These are phyloP conservation scores for Ganoderma lingzhi DNA, from an alignment of 1,284 basidiomycete genomes.

Conservation along the genomic window DNA sequence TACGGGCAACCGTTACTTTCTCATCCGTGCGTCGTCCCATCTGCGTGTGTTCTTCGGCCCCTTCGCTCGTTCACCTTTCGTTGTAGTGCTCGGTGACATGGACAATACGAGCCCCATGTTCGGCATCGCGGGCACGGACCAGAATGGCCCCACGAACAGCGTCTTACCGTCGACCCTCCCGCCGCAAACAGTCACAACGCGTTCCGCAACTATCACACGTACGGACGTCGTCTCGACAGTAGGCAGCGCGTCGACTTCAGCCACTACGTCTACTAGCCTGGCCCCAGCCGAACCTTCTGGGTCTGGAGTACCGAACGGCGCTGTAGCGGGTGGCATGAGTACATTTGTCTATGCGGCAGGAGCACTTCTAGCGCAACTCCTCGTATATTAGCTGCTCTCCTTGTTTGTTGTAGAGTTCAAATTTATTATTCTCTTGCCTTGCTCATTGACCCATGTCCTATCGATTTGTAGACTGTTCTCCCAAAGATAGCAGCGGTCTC, in stretches of 20 bases:
- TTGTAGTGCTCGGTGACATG: slow-evolving; percentile 15
- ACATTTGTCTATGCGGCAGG: neutral
- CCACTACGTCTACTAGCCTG: neutral
- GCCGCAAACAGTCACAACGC: slow-evolving; percentile 9
- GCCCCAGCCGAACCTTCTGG: neutral
- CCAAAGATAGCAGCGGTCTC: too few relatives aligned
- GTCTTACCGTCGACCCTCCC: neutral
- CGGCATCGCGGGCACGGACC: slow-evolving; percentile 1
- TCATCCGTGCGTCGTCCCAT: slow-evolving; percentile 1
- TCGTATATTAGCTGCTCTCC: neutral
- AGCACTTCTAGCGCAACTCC: neutral
- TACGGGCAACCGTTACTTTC: slow-evolving; percentile 11
- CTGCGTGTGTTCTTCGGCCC: neutral
- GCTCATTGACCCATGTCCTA: neutral
- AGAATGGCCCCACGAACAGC: neutral
- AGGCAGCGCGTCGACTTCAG: neutral
- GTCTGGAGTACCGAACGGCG: neutral
- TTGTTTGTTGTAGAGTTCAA: neutral
- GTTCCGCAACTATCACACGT: slow-evolving; percentile 7
- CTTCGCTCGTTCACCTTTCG: neutral
- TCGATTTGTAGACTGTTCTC: too few relatives aligned
- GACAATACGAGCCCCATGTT: slow-evolving; percentile 15
- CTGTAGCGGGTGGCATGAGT: neutral
- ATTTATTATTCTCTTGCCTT: neutral
- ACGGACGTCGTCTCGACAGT: slow-evolving; percentile 10